Evolutionary conservation across 345 rosid species (phyloP).

Genomic region (Arabidopsis suecica): DNA sequence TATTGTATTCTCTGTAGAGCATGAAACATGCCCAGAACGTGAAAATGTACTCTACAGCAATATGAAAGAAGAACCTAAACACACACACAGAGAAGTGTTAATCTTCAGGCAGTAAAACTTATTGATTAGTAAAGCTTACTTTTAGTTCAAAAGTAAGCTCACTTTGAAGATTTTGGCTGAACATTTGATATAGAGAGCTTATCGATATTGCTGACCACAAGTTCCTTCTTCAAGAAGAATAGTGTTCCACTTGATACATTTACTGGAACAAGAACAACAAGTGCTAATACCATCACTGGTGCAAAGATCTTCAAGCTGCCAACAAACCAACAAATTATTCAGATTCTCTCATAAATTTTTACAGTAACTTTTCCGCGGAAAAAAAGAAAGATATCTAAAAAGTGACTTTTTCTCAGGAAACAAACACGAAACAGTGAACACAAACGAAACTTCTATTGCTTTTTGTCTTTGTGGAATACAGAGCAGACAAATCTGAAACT

Average conservation of each 20-base stretch:
- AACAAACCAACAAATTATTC: constrained; percentile 16
- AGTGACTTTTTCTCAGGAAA: constrained; percentile 28
- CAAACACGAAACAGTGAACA: constrained; percentile 27
- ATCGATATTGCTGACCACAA: constrained; percentile 89
- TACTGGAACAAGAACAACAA: constrained; percentile 86
- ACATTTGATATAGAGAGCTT: constrained; percentile 96
- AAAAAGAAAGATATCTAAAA: constrained; percentile 9
- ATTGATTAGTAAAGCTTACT: not conserved
- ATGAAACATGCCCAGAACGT: constrained; percentile 87
- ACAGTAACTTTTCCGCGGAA: constrained; percentile 20
- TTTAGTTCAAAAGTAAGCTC: constrained; percentile 8
- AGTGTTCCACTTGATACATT: constrained; percentile 90
- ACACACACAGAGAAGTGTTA: constrained; percentile 5
- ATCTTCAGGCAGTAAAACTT: not conserved
- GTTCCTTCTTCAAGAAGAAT: constrained; percentile 74
- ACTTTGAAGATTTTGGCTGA: constrained; percentile 76
- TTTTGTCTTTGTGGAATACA: constrained; percentile 30
- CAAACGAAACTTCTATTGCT: constrained; percentile 34
- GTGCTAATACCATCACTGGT: constrained; percentile 75
- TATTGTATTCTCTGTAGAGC: constrained; percentile 90
- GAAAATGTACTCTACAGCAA: constrained; percentile 81
- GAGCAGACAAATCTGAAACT: constrained; percentile 39
- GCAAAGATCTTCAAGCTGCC: constrained; percentile 89
- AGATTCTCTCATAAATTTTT: constrained; percentile 10
- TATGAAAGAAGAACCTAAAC: constrained; percentile 86